phyloP scores from a whole-genome alignment of 805 yeast species.

The Tetrapisispora iriomotensis region DNA sequence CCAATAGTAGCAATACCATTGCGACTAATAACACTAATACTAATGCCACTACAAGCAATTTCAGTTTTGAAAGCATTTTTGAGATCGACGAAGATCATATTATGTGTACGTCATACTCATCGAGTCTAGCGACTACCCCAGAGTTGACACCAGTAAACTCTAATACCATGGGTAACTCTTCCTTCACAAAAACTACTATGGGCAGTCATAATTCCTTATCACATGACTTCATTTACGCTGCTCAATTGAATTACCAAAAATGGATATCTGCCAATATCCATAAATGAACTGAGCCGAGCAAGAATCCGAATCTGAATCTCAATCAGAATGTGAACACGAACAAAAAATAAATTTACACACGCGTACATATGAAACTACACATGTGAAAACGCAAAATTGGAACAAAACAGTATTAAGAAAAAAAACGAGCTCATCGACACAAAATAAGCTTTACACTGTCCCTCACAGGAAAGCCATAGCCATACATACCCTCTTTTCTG shows the following conservation, averaged over 20 bases:
- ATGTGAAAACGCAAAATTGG: too few relatives aligned
- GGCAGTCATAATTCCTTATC: not conserved
- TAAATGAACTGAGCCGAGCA: too few relatives aligned
- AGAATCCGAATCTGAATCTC: too few relatives aligned
- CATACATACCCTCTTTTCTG: too few relatives aligned
- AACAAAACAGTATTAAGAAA: too few relatives aligned
- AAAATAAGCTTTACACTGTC: too few relatives aligned
- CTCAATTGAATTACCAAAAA: constrained; percentile 1
- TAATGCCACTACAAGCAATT: not conserved
- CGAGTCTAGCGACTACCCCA: not conserved
- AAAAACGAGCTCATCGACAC: too few relatives aligned
- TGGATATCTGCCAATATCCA: not conserved
- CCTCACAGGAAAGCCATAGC: too few relatives aligned
- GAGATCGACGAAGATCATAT: not conserved
- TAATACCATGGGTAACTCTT: not conserved
- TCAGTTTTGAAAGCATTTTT: not conserved
- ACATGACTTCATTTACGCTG: constrained; percentile 1
- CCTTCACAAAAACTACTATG: not conserved
- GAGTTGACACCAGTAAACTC: constrained; percentile 1
- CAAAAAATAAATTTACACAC: too few relatives aligned
- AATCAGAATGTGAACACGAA: too few relatives aligned
- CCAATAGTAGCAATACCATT: not conserved
- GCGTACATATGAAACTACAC: too few relatives aligned
- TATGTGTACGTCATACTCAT: not conserved
- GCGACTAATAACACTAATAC: not conserved